Base-by-base conservation (phyloP, 2,329 filamentous ascomycete species). In the Coleophoma cylindrospora region DNA sequence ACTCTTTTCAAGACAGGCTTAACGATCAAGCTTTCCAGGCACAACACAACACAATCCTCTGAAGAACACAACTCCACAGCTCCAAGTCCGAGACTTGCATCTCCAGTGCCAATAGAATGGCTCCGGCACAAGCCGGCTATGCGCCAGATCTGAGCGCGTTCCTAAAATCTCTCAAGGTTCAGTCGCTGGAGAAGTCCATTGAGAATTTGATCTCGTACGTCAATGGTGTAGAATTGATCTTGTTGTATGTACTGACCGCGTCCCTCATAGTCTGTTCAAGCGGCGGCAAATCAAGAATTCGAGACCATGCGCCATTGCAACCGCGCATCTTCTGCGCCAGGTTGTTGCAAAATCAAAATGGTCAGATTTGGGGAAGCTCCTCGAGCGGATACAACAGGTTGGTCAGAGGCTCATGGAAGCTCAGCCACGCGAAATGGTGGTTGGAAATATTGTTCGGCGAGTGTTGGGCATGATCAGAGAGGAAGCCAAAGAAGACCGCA, bases 391-490 rank as follows among this genome's bases (percentile, higher is more conserved):
- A 54, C 84, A 88, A 57, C 79, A 84, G 52, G 84, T 92, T 21
- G 94, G 94, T 50, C 80, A 83, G 59, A 81, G 84, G 49, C 76
- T 99, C 40, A 84, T 87, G 34, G 81, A 86, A 49, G 91, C 94
- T 8, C 90, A 95, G 62, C 92, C 92, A 14, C 82, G 87, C 53
- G 94, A 97, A 71, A 85, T 96, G 60, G 89, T 91, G 5, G 90
- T 96, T 41, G 92, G 91, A 47, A 99, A 99, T 64, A 91, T 99
- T 59, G 89, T 96, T 43, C 84, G 91, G 53, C 84, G 94, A 54
- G 88, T 97, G 2, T 74, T 99, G 36, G 89, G 91, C 40, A 77
- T 99, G 56, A 94, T 99, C 57, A 84, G 94, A 47, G 91, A 96
- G 64, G 91, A 97, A 63, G 87, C 89, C 37, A 86, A 89, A 60